Base-by-base conservation (phyloP, 805 yeast species). In the Komagataella pseudopastoris region DNA sequence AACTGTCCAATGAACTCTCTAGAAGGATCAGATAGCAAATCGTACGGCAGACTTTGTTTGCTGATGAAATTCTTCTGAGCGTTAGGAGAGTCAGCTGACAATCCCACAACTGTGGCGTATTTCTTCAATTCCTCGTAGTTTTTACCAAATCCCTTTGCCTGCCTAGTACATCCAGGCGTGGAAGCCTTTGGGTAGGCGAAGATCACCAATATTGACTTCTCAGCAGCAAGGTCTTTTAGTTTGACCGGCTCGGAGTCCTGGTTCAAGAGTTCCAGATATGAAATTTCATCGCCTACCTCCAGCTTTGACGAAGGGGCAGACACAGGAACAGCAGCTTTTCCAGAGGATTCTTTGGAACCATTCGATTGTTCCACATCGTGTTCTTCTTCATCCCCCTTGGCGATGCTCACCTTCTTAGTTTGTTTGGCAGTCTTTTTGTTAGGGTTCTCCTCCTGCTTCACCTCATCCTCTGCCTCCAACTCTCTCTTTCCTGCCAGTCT, bases 151-250 rank as follows among this genome's bases (percentile, higher is more conserved):
- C 96, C 96, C 63, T 85, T 77, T 2, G 90, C 97, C 68, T 91
- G 99, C 59, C 88, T 78, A 1, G 99, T 91, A 67, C 99, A 93
- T 3, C 99, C 99, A 1, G 96, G 96, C 0, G 98, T 91, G 23
- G 85, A 80, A 0, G 98, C 98, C 61, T 76, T 83, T 51, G 98
- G 98, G 63, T 90, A 91, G 17, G 96, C 51, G 66, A 83, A 80
- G 23, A 80, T 69, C 18, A 81, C 70, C 24, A 81, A 72, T 12
- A 79, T 66, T 17, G 70, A 65, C 44, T 76, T 53, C 6, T 57
- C 50, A 8, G 58, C 57, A 0, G 68, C 64, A 17, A 61, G 51
- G 23, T 63, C 56, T 12, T 50, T 49, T 14, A 67, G 52, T 36
- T 63, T 55, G 44, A 68, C 56, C 3, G 51, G 47, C 17, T 58